A percentile compares a stretch with the other conserved stretches of the same genome.
Evolutionary conservation across 2,329 filamentous ascomycete genomes (phyloP).

Genomic region (Cyphellophora attinorum): DNA sequence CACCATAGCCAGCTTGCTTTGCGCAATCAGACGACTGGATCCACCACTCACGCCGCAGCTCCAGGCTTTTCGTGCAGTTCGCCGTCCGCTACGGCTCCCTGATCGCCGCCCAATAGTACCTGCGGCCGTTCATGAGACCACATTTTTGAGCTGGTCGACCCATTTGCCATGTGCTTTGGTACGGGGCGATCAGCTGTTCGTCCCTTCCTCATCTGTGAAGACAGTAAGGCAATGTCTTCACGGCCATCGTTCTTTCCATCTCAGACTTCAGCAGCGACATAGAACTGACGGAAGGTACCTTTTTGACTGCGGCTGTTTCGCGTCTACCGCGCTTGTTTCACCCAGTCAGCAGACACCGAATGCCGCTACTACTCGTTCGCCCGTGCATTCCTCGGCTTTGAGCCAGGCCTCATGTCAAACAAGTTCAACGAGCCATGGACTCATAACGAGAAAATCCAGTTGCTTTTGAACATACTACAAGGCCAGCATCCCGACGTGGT

Average conservation of each 20-base stretch:
- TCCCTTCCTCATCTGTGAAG: no score
- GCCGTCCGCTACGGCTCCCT: neutral
- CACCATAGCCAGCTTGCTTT: slow-evolving; percentile 1
- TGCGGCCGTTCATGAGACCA: slow-evolving; percentile 1
- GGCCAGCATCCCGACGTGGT: slow-evolving; percentile 13
- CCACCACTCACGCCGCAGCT: slow-evolving; percentile 1
- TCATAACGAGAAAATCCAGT: slow-evolving; percentile 15
- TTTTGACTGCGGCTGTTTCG: no score
- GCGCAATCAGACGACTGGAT: slow-evolving; percentile 2
- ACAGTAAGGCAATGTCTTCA: neutral
- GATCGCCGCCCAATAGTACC: slow-evolving; percentile 3
- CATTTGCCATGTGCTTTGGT: slow-evolving; percentile 1
- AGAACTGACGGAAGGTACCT: no score
- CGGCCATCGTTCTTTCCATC: no score
- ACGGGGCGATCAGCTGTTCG: neutral
- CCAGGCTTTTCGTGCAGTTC: slow-evolving; percentile 2
- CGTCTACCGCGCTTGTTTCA: slow-evolving; percentile 2
- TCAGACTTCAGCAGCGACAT: no score
- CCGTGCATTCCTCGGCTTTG: neutral
- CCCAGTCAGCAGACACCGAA: slow-evolving; percentile 1
- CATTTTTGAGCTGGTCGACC: neutral
- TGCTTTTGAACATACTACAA: slow-evolving; percentile 18
- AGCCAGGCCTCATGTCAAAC: slow-evolving; percentile 11
- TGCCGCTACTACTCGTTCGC: neutral
- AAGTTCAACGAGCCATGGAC: slow-evolving; percentile 12